Conservation (phyloP, 257 asterid species). For the Echites panduratus region DNA sequence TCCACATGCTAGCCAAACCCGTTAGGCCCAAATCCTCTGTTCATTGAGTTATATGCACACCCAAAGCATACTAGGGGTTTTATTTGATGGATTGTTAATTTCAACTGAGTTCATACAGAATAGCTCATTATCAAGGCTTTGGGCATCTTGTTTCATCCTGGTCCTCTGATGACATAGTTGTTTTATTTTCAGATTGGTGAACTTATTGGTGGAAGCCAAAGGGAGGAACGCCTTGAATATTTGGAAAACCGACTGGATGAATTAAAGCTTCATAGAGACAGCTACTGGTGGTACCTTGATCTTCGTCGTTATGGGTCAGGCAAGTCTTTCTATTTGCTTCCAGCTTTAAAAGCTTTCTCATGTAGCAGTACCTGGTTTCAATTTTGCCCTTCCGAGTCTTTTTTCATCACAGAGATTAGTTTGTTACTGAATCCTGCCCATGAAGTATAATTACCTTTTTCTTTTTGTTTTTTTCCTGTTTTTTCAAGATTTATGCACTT, state of each 20-base stretch:
- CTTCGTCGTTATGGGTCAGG: constrained; percentile 97
- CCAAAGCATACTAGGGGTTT: background rate
- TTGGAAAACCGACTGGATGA: constrained; percentile 80
- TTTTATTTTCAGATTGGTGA: constrained; percentile 68
- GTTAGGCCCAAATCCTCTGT: background rate
- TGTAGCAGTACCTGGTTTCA: background rate
- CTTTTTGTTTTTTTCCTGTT: no score
- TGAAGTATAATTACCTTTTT: background rate
- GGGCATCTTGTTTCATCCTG: background rate
- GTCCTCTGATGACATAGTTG: constrained; percentile 6
- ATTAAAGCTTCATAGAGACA: constrained; percentile 83
- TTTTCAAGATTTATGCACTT: background rate
- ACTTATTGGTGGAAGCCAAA: constrained; percentile 98
- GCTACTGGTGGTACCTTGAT: constrained; percentile 99
- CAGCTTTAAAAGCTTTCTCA: background rate
- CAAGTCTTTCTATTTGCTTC: constrained; percentile 19
- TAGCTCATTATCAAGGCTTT: background rate
- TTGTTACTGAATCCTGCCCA: background rate
- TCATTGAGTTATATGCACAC: background rate
- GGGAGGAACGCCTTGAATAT: constrained; percentile 88
- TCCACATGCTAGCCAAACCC: background rate
- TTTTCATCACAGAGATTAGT: background rate
- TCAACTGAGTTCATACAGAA: background rate
- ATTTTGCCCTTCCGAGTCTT: background rate
- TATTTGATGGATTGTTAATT: background rate